Percentiles rank a stretch among this genome's conserved stretches.
These are phyloP conservation scores for Orobanche coerulescens DNA, from an alignment of 257 asterid genomes.

Conservation along the genomic window DNA sequence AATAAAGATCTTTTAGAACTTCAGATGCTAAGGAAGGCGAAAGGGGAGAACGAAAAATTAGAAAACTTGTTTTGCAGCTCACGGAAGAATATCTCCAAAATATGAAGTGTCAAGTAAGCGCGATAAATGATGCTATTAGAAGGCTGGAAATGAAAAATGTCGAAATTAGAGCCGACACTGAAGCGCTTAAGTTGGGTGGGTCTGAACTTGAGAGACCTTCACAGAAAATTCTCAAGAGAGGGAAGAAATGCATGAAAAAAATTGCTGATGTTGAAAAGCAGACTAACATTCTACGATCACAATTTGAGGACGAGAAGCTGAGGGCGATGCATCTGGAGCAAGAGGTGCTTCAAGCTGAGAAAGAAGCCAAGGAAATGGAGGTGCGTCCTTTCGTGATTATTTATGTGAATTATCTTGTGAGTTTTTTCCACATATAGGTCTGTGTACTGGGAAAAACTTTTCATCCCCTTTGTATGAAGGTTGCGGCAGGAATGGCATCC, in stretches of 20 bases:
- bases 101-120: background rate
- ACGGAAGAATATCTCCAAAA: background rate
- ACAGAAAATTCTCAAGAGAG: slow-evolving; percentile 22
- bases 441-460: no score
- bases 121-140: background rate
- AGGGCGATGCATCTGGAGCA: slow-evolving; percentile 21
- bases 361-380: slow-evolving; percentile 15
- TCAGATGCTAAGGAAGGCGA: slow-evolving; percentile 16
- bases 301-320: slow-evolving; percentile 19
- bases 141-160: slow-evolving; percentile 4
- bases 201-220: slow-evolving; percentile 10
- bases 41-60: background rate
- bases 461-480: no score
- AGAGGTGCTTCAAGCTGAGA: slow-evolving; percentile 16
- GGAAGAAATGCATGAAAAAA: slow-evolving; percentile 14
- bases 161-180: slow-evolving; percentile 19
- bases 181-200: slow-evolving; percentile 19
- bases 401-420: no score
- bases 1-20: slow-evolving; percentile 19
- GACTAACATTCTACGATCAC: slow-evolving; percentile 8
- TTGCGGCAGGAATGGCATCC: no score
- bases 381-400: background rate
- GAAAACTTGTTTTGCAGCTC: background rate
- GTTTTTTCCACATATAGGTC: no score
- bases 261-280: slow-evolving; percentile 18